Percentiles rank a stretch among this genome's conserved stretches.
These are phyloP conservation scores for Diaporthe nobilis DNA, from an alignment of 2,329 filamentous ascomycete genomes.

Conservation along the genomic window DNA sequence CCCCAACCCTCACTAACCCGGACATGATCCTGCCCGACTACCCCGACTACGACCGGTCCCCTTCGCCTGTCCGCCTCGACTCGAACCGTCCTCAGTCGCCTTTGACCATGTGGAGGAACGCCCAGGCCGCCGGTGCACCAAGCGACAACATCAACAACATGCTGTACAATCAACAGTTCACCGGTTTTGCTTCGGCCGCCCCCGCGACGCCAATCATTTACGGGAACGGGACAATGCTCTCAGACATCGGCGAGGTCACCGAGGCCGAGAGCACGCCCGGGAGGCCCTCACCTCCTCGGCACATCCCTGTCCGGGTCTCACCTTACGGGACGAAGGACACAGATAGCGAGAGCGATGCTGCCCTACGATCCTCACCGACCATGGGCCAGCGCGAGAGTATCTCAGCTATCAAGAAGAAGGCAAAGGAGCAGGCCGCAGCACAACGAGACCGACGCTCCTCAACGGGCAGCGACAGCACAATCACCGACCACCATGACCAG, in stretches of 20 bases:
- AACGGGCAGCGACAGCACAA: conserved; percentile 73
- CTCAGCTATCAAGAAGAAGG: conserved; percentile 60
- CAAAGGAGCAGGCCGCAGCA: conserved; percentile 54
- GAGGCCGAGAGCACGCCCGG: conserved; percentile 50
- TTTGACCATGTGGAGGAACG: conserved; percentile 66
- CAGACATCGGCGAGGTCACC: conserved; percentile 49
- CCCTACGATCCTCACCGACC: conserved; percentile 61
- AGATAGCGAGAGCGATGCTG: conserved; percentile 51
- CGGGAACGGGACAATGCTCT: conserved; percentile 78
- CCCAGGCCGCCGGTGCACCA: conserved; percentile 52
- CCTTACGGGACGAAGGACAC: conserved; percentile 49
- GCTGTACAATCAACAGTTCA: conserved; percentile 57
- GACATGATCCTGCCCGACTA: conserved; percentile 93
- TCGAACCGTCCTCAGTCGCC: conserved; percentile 61
- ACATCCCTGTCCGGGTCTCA: conserved; percentile 36
- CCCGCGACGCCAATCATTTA: conserved; percentile 77
- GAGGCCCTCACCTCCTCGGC: conserved; percentile 51
- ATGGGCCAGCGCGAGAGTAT: conserved; percentile 51
- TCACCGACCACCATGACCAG: conserved; percentile 64
- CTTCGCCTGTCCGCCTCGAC: conserved; percentile 64
- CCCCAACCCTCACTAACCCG: conserved; percentile 91
- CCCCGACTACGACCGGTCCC: conserved; percentile 76
- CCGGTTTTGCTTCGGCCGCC: conserved; percentile 59
- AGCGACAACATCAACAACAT: conserved; percentile 55
- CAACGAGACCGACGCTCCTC: conserved; percentile 67